These are phyloP conservation scores for Colletotrichum shisoi DNA, from an alignment of 2,329 filamentous ascomycete species.

Conservation along the genomic window DNA sequence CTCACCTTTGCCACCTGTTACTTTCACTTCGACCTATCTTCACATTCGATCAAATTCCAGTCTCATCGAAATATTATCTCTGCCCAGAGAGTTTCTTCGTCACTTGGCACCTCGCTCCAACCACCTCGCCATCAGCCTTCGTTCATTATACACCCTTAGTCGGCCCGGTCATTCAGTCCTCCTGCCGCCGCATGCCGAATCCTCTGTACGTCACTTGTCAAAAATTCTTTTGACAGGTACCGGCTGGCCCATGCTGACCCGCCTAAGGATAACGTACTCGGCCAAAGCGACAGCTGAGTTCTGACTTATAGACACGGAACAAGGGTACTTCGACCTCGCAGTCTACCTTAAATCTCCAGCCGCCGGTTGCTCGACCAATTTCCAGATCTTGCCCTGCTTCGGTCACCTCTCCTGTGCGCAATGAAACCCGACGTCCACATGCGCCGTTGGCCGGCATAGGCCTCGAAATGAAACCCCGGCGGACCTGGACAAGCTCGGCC, in stretches of 20 bases:
- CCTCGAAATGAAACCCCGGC: slow-evolving; percentile 17
- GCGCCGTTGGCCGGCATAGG: slow-evolving; percentile 30
- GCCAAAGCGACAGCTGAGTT: not conserved
- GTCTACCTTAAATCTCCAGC: not conserved
- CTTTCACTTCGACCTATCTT: too few relatives aligned
- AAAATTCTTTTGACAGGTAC: not conserved
- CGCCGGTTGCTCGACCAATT: slow-evolving; percentile 11
- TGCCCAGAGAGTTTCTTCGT: too few relatives aligned
- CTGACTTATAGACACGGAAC: not conserved
- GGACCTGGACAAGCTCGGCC: slow-evolving; percentile 10
- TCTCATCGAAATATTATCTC: too few relatives aligned
- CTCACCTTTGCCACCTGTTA: too few relatives aligned
- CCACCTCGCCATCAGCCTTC: not conserved
- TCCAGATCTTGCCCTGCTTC: slow-evolving; percentile 29
- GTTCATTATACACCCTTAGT: not conserved
- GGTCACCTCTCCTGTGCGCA: slow-evolving; percentile 24
- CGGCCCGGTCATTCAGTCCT: not conserved
- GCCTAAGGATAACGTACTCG: not conserved
- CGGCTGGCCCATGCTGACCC: not conserved
- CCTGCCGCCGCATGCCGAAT: not conserved
- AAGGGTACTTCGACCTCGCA: slow-evolving; percentile 10
- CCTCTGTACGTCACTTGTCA: not conserved
- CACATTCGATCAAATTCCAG: too few relatives aligned
- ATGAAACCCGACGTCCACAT: slow-evolving; percentile 29
- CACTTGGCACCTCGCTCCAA: not conserved